Percentiles rank a stretch among this genome's conserved stretches.
phyloP scores from a whole-genome alignment of 2,329 filamentous ascomycete species.

The Colletotrichum ledebouriae region DNA sequence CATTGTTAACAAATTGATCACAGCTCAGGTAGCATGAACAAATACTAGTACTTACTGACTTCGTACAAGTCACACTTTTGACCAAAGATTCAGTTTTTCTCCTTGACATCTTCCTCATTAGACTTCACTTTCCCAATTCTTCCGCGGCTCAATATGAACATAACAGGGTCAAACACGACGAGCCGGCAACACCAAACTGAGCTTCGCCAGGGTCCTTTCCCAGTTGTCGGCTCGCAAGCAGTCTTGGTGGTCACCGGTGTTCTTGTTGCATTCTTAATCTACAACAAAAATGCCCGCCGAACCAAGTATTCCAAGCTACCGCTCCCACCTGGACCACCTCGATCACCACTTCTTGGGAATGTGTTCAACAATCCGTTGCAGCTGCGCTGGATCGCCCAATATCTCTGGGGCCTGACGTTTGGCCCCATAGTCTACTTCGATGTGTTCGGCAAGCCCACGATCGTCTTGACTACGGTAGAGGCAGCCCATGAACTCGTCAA shows the following conservation, averaged over 20 bases:
- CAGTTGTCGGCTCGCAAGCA: neutral
- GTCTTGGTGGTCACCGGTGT: neutral
- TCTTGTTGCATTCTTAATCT: neutral
- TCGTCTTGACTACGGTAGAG: slow-evolving; percentile 28
- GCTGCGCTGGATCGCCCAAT: slow-evolving; percentile 23
- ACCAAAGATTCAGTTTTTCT: no score
- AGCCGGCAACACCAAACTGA: neutral
- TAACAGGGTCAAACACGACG: neutral
- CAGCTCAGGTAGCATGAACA: no score
- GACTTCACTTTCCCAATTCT: no score
- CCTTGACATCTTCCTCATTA: neutral
- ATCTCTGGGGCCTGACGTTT: slow-evolving; percentile 21
- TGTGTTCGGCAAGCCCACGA: neutral
- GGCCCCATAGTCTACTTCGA: slow-evolving; percentile 19
- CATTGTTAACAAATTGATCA: no score
- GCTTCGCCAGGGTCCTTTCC: neutral
- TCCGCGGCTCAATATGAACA: neutral
- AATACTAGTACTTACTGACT: no score
- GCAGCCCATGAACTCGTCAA: slow-evolving; percentile 32
- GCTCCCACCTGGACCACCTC: slow-evolving; percentile 19
- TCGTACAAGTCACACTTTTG: no score
- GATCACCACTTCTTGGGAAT: slow-evolving; percentile 10
- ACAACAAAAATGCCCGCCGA: neutral
- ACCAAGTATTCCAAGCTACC: neutral
- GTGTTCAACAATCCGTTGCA: slow-evolving; percentile 14